A percentile compares a stretch with the other conserved stretches of the same genome.
phyloP scores from a whole-genome alignment of 1,139 yeast genomes.

The Geotrichum bryndzae region DNA sequence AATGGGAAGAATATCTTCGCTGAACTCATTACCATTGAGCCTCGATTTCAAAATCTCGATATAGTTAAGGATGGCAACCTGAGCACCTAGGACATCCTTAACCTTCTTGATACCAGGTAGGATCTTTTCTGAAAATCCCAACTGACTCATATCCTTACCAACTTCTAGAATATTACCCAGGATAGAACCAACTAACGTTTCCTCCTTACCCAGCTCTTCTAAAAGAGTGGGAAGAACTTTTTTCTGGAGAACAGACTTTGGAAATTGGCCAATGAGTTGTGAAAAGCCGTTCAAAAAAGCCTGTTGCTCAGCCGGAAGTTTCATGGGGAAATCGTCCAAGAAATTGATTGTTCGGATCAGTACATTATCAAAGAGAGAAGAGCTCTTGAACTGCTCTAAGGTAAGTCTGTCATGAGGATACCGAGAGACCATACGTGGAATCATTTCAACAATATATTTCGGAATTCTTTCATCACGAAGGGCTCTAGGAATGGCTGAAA shows the following conservation, averaged over 20 bases:
- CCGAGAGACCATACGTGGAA: conserved; percentile 40
- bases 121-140: conserved; percentile 71
- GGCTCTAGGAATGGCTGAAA: conserved; percentile 37
- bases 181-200: conserved; percentile 48
- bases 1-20: conserved; percentile 37
- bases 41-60: conserved; percentile 49
- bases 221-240: conserved; percentile 69
- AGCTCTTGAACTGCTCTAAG: conserved; percentile 48
- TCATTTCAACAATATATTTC: conserved; percentile 31
- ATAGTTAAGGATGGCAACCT: conserved; percentile 51
- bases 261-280: conserved; percentile 59
- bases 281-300: conserved; percentile 64
- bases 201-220: conserved; percentile 44
- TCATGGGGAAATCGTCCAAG: conserved; percentile 78
- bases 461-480: conserved; percentile 39
- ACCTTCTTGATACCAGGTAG: conserved; percentile 45
- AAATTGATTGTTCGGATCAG: conserved; percentile 76
- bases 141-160: conserved; percentile 61
- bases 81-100: conserved; percentile 45
- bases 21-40: conserved; percentile 42
- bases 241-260: conserved; percentile 58
- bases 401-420: conserved; percentile 40
- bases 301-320: conserved; percentile 59
- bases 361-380: conserved; percentile 69
- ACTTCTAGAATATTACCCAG: conserved; percentile 53